phyloP scores from a whole-genome alignment of 1,139 yeast species.

The Candida albicans region DNA sequence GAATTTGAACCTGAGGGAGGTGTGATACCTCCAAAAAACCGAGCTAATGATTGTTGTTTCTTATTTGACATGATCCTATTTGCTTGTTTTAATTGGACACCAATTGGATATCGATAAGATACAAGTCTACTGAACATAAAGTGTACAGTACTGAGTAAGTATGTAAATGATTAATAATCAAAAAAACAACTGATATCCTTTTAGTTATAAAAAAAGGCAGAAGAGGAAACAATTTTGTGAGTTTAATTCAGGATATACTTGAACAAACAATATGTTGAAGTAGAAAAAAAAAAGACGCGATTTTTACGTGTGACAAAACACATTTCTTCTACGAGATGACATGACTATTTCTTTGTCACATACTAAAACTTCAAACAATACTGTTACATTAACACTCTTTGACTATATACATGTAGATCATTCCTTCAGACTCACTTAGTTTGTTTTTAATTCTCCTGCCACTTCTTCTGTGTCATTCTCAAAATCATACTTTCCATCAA shows the following conservation, averaged over 20 bases:
- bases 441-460: not conserved
- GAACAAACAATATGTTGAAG: too few relatives aligned
- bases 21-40: slow-evolving; percentile 31
- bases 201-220: too few relatives aligned
- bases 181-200: too few relatives aligned
- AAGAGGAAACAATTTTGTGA: too few relatives aligned
- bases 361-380: too few relatives aligned
- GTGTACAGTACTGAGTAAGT: not conserved
- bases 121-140: not conserved
- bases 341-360: too few relatives aligned
- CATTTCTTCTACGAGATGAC: too few relatives aligned
- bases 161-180: too few relatives aligned
- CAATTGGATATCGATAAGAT: not conserved
- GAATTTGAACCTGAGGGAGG: slow-evolving; percentile 3
- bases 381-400: not conserved
- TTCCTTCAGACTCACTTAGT: not conserved
- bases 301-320: too few relatives aligned
- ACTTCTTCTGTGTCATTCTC: slow-evolving; percentile 13
- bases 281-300: too few relatives aligned
- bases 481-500: slow-evolving; percentile 42
- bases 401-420: slow-evolving; percentile 6
- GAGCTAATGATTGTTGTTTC: slow-evolving; percentile 36
- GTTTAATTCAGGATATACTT: too few relatives aligned
- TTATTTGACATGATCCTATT: slow-evolving; percentile 1
- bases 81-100: not conserved